phyloP scores from a whole-genome alignment of 495 filamentous ascomycete species.

The Melanomma pulvis-pyrius region DNA sequence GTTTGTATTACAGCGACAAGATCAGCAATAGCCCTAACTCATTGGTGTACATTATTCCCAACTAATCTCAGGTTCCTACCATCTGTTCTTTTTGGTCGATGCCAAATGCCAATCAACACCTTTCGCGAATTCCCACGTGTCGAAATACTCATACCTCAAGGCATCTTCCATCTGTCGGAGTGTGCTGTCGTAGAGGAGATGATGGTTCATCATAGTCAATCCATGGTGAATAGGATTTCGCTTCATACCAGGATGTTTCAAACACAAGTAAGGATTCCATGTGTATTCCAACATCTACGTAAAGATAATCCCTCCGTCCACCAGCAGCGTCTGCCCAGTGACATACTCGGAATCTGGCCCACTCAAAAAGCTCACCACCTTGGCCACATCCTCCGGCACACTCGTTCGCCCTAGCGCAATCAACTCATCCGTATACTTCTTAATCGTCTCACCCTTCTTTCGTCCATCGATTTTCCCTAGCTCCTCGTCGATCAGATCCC shows the following conservation, averaged over 20 bases:
- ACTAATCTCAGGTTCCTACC: neutral
- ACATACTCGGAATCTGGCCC: conserved; percentile 59
- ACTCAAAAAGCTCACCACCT: conserved; percentile 60
- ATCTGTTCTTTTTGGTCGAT: neutral
- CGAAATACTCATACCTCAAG: neutral
- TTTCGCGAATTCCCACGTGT: neutral
- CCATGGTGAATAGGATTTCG: neutral
- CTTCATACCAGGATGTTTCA: neutral
- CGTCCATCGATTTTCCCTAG: conserved; percentile 51
- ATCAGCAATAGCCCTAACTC: too few species aligned
- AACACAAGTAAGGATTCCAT: neutral
- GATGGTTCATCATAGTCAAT: neutral
- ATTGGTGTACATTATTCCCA: neutral
- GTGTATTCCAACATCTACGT: conserved; percentile 22
- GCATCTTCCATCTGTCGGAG: neutral
- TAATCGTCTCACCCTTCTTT: conserved; percentile 56
- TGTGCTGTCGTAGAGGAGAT: neutral
- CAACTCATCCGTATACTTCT: conserved; percentile 49
- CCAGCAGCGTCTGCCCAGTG: conserved; percentile 63
- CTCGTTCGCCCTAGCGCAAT: conserved; percentile 57
- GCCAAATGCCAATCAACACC: neutral
- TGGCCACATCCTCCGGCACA: conserved; percentile 61
- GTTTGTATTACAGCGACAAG: too few species aligned
- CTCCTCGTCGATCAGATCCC: conserved; percentile 60
- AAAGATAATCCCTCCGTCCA: conserved; percentile 64